A percentile compares a stretch with the other conserved stretches of the same genome.
These are phyloP conservation scores for Acarospora socialis DNA, from an alignment of 2,329 filamentous ascomycete species.

Conservation along the genomic window DNA sequence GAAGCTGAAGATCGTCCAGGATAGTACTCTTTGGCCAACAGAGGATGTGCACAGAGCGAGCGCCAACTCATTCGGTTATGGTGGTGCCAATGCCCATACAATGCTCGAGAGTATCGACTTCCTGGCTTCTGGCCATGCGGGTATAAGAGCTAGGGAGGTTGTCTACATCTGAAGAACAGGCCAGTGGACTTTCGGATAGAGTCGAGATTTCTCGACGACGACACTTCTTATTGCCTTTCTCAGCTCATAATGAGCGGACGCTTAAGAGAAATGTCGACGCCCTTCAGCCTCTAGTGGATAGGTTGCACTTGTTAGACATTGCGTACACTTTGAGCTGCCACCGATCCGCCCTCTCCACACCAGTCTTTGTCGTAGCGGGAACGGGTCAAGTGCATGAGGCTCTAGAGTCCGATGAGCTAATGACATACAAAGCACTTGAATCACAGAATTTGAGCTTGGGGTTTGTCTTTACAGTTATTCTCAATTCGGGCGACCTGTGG, in stretches of 20 bases:
- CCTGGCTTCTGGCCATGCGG: conserved; percentile 2
- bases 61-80: conserved; percentile 12
- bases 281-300: conserved; percentile 1
- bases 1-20: conserved; percentile 4
- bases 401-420: no score
- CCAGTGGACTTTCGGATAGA: background rate
- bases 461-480: conserved; percentile 4
- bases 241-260: conserved; percentile 8
- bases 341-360: no score
- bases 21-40: conserved; percentile 5
- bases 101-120: conserved; percentile 7
- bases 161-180: background rate
- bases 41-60: conserved; percentile 12
- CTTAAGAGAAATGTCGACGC: conserved; percentile 4
- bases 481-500: conserved; percentile 2
- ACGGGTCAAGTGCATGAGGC: no score
- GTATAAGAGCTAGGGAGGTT: background rate
- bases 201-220: background rate
- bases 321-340: no score
- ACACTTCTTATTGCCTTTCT: conserved; percentile 7
- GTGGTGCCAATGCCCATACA: conserved; percentile 10
- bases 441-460: no score
- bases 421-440: no score
- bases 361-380: no score
- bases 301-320: no score